These are phyloP conservation scores for Trypanosomatidae sp. DNA, from an alignment of 208 protist species.

Conservation along the genomic window DNA sequence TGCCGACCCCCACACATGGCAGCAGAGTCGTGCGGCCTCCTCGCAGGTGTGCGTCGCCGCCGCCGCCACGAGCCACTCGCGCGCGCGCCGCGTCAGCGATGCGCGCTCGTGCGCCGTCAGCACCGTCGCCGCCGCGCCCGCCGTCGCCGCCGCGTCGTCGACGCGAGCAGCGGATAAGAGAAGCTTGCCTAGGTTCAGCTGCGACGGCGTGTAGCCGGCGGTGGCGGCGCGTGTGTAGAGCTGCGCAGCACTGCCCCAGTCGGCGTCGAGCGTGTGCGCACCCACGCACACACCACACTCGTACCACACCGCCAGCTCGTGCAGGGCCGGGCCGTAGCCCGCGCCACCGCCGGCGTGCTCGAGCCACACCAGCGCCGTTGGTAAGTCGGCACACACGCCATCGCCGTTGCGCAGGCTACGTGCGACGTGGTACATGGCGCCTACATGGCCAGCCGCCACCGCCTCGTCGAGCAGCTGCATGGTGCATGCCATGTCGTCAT, in stretches of 20 bases:
- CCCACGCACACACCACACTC: slow-evolving; percentile 19
- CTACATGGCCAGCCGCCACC: slow-evolving; percentile 21
- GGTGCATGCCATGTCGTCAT: neutral
- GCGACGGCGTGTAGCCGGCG: slow-evolving; percentile 29
- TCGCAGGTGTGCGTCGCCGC: slow-evolving; percentile 33
- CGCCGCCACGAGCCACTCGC: slow-evolving; percentile 36
- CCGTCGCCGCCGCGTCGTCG: slow-evolving; percentile 1
- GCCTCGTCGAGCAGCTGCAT: slow-evolving; percentile 36
- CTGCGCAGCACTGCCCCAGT: slow-evolving; percentile 66
- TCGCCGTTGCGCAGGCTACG: slow-evolving; percentile 46
- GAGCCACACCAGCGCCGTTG: slow-evolving; percentile 43
- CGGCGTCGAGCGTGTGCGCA: slow-evolving; percentile 7
- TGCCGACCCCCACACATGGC: slow-evolving; percentile 9
- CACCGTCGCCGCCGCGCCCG: too few species aligned
- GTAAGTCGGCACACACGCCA: slow-evolving; percentile 21
- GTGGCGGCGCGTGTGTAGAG: slow-evolving; percentile 54
- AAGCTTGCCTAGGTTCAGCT: slow-evolving; percentile 74
- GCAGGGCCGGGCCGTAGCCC: slow-evolving; percentile 66
- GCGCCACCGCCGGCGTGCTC: slow-evolving; percentile 30
- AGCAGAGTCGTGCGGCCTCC: slow-evolving; percentile 44
- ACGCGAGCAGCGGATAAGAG: slow-evolving; percentile 29
- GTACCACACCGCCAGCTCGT: slow-evolving; percentile 60
- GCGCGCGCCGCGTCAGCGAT: slow-evolving; percentile 13
- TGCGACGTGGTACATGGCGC: slow-evolving; percentile 55
- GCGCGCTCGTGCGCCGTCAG: slow-evolving; percentile 3